Conservation (phyloP, 1,284 basidiomycete species). For the Leccinum huronense region DNA sequence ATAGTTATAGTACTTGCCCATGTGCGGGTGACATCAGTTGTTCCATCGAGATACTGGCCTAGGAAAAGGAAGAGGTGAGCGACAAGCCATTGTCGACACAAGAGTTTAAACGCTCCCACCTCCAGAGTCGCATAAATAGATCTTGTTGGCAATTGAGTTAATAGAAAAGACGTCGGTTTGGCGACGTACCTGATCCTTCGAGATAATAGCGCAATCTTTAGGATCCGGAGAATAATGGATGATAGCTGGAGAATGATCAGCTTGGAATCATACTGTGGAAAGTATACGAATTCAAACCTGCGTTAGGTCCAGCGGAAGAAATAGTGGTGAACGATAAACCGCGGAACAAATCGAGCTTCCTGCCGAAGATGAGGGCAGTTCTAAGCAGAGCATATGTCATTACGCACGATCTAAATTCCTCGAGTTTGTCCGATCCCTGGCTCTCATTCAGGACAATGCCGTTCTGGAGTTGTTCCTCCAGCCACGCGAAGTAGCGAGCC, state of each 20-base stretch:
- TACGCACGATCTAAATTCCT: conserved; percentile 76
- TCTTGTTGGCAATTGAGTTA: conserved; percentile 39
- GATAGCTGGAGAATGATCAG: conserved; percentile 56
- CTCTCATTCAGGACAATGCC: conserved; percentile 77
- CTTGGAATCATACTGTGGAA: neutral
- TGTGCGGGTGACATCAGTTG: conserved; percentile 92
- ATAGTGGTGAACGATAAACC: conserved; percentile 94
- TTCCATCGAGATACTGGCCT: conserved; percentile 92
- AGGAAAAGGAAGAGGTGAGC: neutral
- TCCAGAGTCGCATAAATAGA: conserved; percentile 96
- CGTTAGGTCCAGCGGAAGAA: conserved; percentile 86
- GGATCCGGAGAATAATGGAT: conserved; percentile 91
- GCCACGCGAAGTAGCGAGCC: conserved; percentile 89
- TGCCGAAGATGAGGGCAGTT: conserved; percentile 23
- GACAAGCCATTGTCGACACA: neutral
- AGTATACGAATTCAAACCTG: conserved; percentile 49
- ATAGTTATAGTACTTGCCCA: conserved; percentile 50
- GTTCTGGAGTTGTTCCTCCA: conserved; percentile 77
- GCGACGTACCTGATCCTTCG: conserved; percentile 61
- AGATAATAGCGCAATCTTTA: conserved; percentile 72
- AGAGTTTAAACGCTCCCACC: conserved; percentile 41
- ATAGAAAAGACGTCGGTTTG: neutral
- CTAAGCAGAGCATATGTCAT: neutral
- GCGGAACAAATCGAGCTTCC: conserved; percentile 76
- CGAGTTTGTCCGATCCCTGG: conserved; percentile 77